Base-by-base conservation (phyloP, 129 eudicot genomes). In the Tagetes patula region DNA sequence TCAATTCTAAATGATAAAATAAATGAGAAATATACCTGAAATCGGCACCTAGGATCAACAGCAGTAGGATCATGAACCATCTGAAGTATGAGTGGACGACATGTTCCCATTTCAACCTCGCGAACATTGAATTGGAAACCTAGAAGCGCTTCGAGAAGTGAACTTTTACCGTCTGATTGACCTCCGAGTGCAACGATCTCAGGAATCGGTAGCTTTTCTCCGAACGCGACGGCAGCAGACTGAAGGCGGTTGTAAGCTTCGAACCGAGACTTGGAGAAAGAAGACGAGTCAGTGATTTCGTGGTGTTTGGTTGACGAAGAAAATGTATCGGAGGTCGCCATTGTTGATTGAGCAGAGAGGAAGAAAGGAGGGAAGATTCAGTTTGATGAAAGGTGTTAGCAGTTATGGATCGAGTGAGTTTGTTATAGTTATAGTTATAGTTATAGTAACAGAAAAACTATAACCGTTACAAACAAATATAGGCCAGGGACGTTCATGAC, bases 41-140 rank as follows among this genome's bases (percentile, higher is more conserved):
- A 94, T 0, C 96, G 89, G 73, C 98, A 94, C 5, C 89, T 79
- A 1, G 98, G 97, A 31, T 94, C 96, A 6, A 82, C 68, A 11
- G 98, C 98, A 4, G 87, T 54, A 4, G 91, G 78, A 52, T 94
- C 97, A 70, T 94, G 98, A 65, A 94, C 85, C 98, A 94, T 90
- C 81, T 94, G 98, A 9, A 94, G 86, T 32, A 94, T 86, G 79
- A 94, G 89, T 3, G 98, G 98, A 20, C 98, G 81, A 8, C 98
- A 78, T 1, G 98, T 94, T 0, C 98, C 98, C 98, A 94, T 94
- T 75, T 94, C 98, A n/a, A 94, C 98, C 65, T 94, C 98, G 2
- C 98, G 83, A 10, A 94, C 96, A 76, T 94, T 94, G 73, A 94
- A 94, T 1, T 96, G 87, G 81, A 93, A 93, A 52, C 98, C 98